Evolutionary conservation across 306 rosid genomes (phyloP).

Genomic region (Cicer bijugum): DNA sequence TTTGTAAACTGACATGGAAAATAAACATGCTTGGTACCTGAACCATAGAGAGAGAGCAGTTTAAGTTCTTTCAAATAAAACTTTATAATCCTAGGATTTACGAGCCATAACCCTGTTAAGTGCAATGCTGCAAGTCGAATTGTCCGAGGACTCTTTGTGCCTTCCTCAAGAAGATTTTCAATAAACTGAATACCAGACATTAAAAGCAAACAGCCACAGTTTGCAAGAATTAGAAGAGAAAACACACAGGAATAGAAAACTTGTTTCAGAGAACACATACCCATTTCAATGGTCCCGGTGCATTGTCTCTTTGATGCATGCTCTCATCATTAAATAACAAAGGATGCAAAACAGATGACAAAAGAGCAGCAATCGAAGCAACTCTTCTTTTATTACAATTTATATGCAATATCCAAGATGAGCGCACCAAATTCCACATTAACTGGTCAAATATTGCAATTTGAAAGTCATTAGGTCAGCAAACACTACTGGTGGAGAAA

Average conservation of each 20-base stretch:
- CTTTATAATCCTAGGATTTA: slow-evolving; percentile 77
- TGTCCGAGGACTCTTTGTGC: slow-evolving; percentile 94
- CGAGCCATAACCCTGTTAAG: slow-evolving; percentile 83
- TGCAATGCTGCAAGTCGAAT: slow-evolving; percentile 97
- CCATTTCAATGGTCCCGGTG: slow-evolving; percentile 93
- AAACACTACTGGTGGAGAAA: slow-evolving; percentile 20
- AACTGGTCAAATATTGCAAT: slow-evolving; percentile 57
- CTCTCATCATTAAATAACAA: slow-evolving; percentile 72
- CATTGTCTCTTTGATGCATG: slow-evolving; percentile 71
- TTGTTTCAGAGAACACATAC: slow-evolving; percentile 55
- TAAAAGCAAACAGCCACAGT: slow-evolving; percentile 38
- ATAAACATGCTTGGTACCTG: slow-evolving; percentile 57
- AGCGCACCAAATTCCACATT: slow-evolving; percentile 90
- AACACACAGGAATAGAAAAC: slow-evolving; percentile 33
- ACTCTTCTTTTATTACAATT: slow-evolving; percentile 94
- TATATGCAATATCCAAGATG: slow-evolving; percentile 91
- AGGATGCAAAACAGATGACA: slow-evolving; percentile 89
- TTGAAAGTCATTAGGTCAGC: slow-evolving; percentile 39
- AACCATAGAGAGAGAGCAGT: slow-evolving; percentile 84
- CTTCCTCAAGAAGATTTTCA: slow-evolving; percentile 84
- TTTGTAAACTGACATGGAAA: slow-evolving; percentile 13
- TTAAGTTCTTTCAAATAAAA: slow-evolving; percentile 83
- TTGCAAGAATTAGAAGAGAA: slow-evolving; percentile 29
- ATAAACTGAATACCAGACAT: slow-evolving; percentile 59
- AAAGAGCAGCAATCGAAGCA: slow-evolving; percentile 92